These are phyloP conservation scores for Xylaria sp. DNA, from an alignment of 2,329 filamentous ascomycete genomes.

Conservation along the genomic window DNA sequence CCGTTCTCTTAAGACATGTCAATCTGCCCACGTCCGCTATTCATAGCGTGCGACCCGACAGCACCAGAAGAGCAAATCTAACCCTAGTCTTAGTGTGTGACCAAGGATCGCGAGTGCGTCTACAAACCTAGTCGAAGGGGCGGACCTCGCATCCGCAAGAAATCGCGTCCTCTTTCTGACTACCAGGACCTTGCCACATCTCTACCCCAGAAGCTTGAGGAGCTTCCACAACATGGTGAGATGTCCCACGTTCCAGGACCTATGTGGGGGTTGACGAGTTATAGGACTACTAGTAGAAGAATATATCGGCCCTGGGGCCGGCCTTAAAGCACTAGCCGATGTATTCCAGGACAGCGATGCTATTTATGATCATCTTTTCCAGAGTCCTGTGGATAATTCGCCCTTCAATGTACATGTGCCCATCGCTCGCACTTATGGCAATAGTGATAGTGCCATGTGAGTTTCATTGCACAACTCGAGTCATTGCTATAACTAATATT, in stretches of 20 bases:
- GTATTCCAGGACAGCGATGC: constrained; percentile 59
- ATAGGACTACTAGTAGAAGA: constrained; percentile 48
- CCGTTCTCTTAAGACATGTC: constrained; percentile 20
- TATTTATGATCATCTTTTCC: constrained; percentile 58
- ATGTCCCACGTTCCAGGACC: constrained; percentile 21
- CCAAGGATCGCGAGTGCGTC: constrained; percentile 54
- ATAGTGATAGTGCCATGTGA: constrained; percentile 53
- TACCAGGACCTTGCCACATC: constrained; percentile 44
- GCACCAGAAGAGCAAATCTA: constrained; percentile 27
- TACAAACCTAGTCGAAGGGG: constrained; percentile 57
- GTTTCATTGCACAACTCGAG: constrained; percentile 29
- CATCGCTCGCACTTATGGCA: constrained; percentile 56
- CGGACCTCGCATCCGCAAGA: constrained; percentile 56
- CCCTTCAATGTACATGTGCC: constrained; percentile 43
- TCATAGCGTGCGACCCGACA: constrained; percentile 24
- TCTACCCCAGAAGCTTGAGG: constrained; percentile 45
- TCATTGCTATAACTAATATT: constrained; percentile 17
- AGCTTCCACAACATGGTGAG: constrained; percentile 49
- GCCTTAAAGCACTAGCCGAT: constrained; percentile 58
- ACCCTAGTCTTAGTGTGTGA: constrained; percentile 50
- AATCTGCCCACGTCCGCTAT: constrained; percentile 13
- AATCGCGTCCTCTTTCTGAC: constrained; percentile 46
- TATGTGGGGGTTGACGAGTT: constrained; percentile 20
- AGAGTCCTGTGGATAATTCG: constrained; percentile 36
- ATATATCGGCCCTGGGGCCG: constrained; percentile 59